phyloP scores from a whole-genome alignment of 176 grass and related monocot species.

The Rhynchospora tenuis region DNA sequence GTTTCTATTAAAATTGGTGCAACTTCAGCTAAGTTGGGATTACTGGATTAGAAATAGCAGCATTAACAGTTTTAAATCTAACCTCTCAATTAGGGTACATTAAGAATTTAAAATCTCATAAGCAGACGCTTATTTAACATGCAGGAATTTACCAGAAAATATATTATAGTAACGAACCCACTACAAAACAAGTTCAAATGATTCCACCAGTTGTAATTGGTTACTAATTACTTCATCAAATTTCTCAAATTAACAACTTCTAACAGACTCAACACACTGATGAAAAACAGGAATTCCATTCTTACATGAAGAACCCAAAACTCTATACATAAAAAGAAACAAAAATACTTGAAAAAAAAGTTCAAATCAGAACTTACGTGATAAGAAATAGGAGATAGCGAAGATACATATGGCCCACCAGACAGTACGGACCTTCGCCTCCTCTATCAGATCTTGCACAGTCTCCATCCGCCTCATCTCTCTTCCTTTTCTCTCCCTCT shows the following conservation, averaged over 20 bases:
- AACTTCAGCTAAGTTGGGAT: not conserved
- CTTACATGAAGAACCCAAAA: not conserved
- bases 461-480: conserved; percentile 62
- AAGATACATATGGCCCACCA: conserved; percentile 88
- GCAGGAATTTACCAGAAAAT: not conserved
- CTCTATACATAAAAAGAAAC: too few species aligned
- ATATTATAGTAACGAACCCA: not conserved
- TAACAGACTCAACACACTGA: not conserved
- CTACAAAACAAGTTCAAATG: not conserved
- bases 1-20: not conserved
- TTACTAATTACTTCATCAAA: not conserved
- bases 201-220: not conserved
- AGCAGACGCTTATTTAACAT: not conserved
- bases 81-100: not conserved
- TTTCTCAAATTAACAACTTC: not conserved
- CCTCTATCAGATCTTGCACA: conserved; percentile 94
- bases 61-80: not conserved
- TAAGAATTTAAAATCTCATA: not conserved
- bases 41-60: too few species aligned
- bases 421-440: conserved; percentile 77
- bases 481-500: not conserved
- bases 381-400: conserved; percentile 77
- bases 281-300: not conserved
- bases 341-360: not conserved
- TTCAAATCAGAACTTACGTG: conserved; percentile 45